Conservation (phyloP, 148 eudicot genomes). For the Amaranthus palmeri region DNA sequence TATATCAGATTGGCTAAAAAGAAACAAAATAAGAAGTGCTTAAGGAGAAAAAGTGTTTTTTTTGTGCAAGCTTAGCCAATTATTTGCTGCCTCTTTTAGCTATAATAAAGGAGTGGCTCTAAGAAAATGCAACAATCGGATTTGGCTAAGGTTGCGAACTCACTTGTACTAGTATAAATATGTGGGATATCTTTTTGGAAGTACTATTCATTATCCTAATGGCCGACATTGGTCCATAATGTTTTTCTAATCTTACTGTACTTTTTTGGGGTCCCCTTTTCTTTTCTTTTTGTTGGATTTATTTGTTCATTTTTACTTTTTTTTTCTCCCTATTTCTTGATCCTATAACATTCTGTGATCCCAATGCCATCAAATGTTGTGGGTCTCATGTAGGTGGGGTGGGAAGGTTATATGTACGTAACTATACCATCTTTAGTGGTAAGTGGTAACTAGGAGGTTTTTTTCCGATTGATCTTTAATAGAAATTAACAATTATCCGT, state of each 20-base stretch:
- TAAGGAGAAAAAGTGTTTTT: background rate
- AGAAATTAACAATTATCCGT: too few relatives aligned
- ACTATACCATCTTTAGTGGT: too few relatives aligned
- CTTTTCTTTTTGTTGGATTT: background rate
- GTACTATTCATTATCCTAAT: constrained; percentile 1
- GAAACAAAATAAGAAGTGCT: background rate
- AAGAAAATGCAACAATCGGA: constrained; percentile 5
- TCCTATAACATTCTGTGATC: background rate
- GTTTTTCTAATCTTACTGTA: background rate
- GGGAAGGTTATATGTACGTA: too few relatives aligned
- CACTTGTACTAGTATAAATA: background rate
- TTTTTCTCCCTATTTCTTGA: background rate
- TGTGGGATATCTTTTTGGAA: background rate
- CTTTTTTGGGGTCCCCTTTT: background rate
- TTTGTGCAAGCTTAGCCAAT: background rate
- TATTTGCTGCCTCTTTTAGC: background rate
- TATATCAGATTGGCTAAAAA: background rate
- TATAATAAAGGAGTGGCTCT: background rate
- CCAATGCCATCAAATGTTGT: background rate
- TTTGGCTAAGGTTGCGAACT: constrained; percentile 3
- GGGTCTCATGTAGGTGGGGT: too few relatives aligned
- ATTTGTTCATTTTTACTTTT: background rate
- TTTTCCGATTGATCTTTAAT: too few relatives aligned
- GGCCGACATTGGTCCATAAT: background rate
- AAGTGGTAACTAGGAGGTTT: too few relatives aligned